These are phyloP conservation scores for Articulospora tetracladia DNA, from an alignment of 495 filamentous ascomycete species.

Conservation along the genomic window DNA sequence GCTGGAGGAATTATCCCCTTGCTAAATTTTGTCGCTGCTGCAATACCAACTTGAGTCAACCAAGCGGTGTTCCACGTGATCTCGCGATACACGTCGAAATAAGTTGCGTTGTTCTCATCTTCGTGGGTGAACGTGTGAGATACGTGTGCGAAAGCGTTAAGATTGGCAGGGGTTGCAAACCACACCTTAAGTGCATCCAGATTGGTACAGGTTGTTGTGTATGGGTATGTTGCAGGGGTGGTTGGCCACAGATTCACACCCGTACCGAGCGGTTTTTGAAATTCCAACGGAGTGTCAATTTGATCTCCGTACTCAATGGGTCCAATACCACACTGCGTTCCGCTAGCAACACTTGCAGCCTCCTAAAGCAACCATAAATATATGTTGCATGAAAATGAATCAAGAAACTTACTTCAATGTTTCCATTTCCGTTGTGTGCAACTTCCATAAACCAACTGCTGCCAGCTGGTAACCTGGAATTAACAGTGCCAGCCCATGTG, in stretches of 20 bases:
- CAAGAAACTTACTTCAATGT: conserved; percentile 42
- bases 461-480: conserved; percentile 48
- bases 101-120: conserved; percentile 58
- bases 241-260: conserved; percentile 52
- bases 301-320: conserved; percentile 28
- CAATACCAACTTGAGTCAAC: conserved; percentile 48
- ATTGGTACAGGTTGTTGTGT: conserved; percentile 42
- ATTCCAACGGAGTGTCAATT: conserved; percentile 52
- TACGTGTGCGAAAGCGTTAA: conserved; percentile 48
- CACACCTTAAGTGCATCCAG: conserved; percentile 47
- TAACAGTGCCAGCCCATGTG: conserved; percentile 45
- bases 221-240: conserved; percentile 41
- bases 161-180: conserved; percentile 43
- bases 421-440: conserved; percentile 60
- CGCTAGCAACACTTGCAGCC: conserved; percentile 12
- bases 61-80: conserved; percentile 59
- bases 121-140: conserved; percentile 64
- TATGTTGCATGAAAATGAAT: neutral
- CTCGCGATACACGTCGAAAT: conserved; percentile 51
- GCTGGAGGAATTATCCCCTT: conserved; percentile 59
- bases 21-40: conserved; percentile 38
- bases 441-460: conserved; percentile 54
- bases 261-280: conserved; percentile 51
- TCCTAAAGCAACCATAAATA: conserved; percentile 18
- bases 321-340: conserved; percentile 23